phyloP scores from a whole-genome alignment of 257 asterid genomes.

The Verbascum thapsus region DNA sequence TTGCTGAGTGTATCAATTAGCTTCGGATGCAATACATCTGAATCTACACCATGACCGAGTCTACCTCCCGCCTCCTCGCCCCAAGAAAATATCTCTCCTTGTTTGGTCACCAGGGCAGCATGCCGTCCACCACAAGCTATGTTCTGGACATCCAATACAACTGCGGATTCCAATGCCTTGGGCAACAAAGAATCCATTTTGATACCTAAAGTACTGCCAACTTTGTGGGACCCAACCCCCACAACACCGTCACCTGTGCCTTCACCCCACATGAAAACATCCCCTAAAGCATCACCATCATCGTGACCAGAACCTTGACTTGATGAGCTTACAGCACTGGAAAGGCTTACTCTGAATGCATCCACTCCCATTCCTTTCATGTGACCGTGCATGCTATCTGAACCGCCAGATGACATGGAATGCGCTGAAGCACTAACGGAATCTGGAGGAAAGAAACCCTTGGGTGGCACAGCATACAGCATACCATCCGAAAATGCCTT shows the following conservation, averaged over 20 bases:
- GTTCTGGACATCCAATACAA: conserved; percentile 85
- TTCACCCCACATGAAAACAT: conserved; percentile 96
- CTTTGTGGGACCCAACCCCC: conserved; percentile 74
- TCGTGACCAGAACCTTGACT: conserved; percentile 98
- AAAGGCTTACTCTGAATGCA: conserved; percentile 92
- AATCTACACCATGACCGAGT: conserved; percentile 95
- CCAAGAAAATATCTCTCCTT: conserved; percentile 93
- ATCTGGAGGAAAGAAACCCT: conserved; percentile 74
- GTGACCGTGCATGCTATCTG: conserved; percentile 74
- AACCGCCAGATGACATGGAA: conserved; percentile 86
- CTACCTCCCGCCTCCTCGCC: conserved; percentile 94
- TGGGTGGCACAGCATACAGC: conserved; percentile 71
- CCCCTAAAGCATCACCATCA: conserved; percentile 91
- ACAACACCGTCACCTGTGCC: conserved; percentile 78
- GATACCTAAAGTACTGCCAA: conserved; percentile 47
- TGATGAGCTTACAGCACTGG: conserved; percentile 97
- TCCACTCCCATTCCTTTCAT: conserved; percentile 74
- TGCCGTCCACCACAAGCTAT: conserved; percentile 90
- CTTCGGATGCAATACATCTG: conserved; percentile 82
- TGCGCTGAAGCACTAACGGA: conserved; percentile 68
- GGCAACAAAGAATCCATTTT: conserved; percentile 77
- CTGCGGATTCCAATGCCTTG: conserved; percentile 87
- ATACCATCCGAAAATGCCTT: conserved; percentile 74
- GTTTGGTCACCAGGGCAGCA: conserved; percentile 83
- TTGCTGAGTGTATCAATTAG: conserved; percentile 75